Base-by-base conservation (phyloP, 306 rosid species). In the Abrus precatorius region DNA sequence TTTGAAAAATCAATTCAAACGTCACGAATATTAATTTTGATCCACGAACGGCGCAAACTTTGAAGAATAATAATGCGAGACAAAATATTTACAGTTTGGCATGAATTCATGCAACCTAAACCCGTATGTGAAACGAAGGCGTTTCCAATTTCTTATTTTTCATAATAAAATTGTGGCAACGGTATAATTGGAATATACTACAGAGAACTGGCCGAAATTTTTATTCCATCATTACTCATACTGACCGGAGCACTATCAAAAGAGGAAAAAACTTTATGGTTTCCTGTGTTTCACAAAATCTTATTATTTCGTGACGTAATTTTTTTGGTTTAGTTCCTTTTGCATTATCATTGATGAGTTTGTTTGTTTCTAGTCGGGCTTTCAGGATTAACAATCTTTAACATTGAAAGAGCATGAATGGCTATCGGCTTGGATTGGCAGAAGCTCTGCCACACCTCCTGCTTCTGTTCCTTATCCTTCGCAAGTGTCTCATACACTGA, bases 371-470 rank as follows among this genome's bases (percentile, higher is more conserved):
- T 43, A 1, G 8, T 43, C 7, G 6, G 47, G 4, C 53, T 56
- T 82, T 32, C 32, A 33, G 90, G 81, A 40, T 75, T 76, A 10
- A 90, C 84, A 64, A 85, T 84, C 80, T 90, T 92, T 79, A 84
- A 72, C 66, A 92, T 43, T 63, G 90, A 80, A 52, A 84, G 86
- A 52, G 87, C 84, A 41, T 84, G 90, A 65, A 89, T 74, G 14
- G 90, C 80, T 29, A 62, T 80, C 89, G 78, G 78, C 66, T 83
- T 89, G 14, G 89, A 73, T 53, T 87, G 93, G 83, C 95, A 90
- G 73, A 90, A 86, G 84, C 32, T 85, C 50, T 79, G 91, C 94
- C 95, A 92, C 20, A 71, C 84, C 76, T 90, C 86, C 74, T 80
- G 86, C 80, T 90, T 89, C 79, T 83, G 80, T 57, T 90, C 97